Evolutionary conservation across 1,284 basidiomycete genomes (phyloP).

Genomic region (Apiotrichum laibachii): DNA sequence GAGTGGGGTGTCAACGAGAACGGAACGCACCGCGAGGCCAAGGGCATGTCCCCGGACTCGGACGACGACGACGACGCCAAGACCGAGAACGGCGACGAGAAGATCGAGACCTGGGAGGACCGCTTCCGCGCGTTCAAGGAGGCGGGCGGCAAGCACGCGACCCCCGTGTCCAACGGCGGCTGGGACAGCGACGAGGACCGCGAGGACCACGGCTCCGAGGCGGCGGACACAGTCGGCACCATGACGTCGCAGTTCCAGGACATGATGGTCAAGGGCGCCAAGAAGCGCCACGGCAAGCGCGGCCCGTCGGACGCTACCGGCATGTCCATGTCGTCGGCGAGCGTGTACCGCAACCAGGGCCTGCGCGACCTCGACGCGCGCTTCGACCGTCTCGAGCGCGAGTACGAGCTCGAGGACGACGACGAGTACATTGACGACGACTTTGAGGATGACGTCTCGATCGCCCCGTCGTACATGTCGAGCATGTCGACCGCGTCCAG

Average conservation of each 20-base stretch:
- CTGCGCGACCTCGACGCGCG: slow-evolving; percentile 84
- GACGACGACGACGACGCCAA: slow-evolving; percentile 32
- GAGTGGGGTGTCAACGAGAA: slow-evolving; percentile 58
- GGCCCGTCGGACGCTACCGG: slow-evolving; percentile 75
- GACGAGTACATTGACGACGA: slow-evolving; percentile 54
- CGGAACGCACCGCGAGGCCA: slow-evolving; percentile 1
- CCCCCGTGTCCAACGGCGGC: slow-evolving; percentile 23
- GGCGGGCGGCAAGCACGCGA: slow-evolving; percentile 41
- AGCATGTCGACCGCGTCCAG: slow-evolving; percentile 26
- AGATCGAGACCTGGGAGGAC: slow-evolving; percentile 63
- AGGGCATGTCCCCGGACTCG: neutral
- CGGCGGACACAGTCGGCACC: slow-evolving; percentile 72
- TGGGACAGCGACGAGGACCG: slow-evolving; percentile 30
- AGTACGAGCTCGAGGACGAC: slow-evolving; percentile 66
- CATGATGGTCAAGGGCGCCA: slow-evolving; percentile 66
- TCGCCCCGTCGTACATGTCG: slow-evolving; percentile 40
- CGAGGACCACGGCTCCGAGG: slow-evolving; percentile 62
- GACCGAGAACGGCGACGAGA: slow-evolving; percentile 34
- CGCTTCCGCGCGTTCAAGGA: slow-evolving; percentile 73
- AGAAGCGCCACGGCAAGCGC: slow-evolving; percentile 66
- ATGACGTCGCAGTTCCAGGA: slow-evolving; percentile 63
- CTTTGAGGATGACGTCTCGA: slow-evolving; percentile 43
- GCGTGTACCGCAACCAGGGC: slow-evolving; percentile 89
- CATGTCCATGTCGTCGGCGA: slow-evolving; percentile 95
- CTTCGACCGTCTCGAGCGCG: slow-evolving; percentile 80